These are phyloP conservation scores for Colletotrichum sp. DNA, from an alignment of 2,329 filamentous ascomycete species.

Conservation along the genomic window DNA sequence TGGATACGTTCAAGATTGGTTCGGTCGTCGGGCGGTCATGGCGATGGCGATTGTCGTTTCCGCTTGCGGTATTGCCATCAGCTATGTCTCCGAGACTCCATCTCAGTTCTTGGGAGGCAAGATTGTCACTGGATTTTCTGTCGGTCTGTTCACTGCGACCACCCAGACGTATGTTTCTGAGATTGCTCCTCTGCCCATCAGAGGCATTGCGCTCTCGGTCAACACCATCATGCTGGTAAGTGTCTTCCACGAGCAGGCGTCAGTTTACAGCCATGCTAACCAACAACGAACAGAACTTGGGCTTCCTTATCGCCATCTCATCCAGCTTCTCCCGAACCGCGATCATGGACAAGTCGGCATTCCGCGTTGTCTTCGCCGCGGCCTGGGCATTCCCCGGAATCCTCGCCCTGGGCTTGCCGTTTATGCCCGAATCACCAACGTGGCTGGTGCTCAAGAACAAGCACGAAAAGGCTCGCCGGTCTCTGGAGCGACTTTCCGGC, in stretches of 20 bases:
- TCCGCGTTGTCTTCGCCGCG: slow-evolving; percentile 34
- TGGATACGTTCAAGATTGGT: slow-evolving; percentile 23
- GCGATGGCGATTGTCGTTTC: slow-evolving; percentile 12
- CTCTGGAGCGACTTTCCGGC: slow-evolving; percentile 31
- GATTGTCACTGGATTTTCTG: slow-evolving; percentile 23
- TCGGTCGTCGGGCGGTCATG: slow-evolving; percentile 23
- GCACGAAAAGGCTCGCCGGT: slow-evolving; percentile 31
- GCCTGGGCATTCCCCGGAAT: slow-evolving; percentile 32
- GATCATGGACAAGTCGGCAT: slow-evolving; percentile 33
- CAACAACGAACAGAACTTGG: slow-evolving; percentile 1
- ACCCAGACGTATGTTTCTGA: slow-evolving; percentile 40
- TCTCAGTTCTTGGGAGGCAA: slow-evolving; percentile 24
- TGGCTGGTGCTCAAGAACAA: slow-evolving; percentile 38
- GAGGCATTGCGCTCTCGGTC: slow-evolving; percentile 41
- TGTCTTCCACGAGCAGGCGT: neutral
- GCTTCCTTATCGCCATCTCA: slow-evolving; percentile 32
- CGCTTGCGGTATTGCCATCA: slow-evolving; percentile 22
- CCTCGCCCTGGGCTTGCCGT: slow-evolving; percentile 4
- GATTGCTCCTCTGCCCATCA: slow-evolving; percentile 33
- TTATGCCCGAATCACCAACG: slow-evolving; percentile 45
- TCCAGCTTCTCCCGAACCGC: slow-evolving; percentile 39
- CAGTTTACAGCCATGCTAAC: neutral
- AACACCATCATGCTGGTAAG: slow-evolving; percentile 43
- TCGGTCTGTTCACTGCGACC: slow-evolving; percentile 21
- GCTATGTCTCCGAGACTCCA: slow-evolving; percentile 16